Evolutionary conservation across 2,329 filamentous ascomycete species (phyloP).

Genomic region (Penicillium brevicompactum): DNA sequence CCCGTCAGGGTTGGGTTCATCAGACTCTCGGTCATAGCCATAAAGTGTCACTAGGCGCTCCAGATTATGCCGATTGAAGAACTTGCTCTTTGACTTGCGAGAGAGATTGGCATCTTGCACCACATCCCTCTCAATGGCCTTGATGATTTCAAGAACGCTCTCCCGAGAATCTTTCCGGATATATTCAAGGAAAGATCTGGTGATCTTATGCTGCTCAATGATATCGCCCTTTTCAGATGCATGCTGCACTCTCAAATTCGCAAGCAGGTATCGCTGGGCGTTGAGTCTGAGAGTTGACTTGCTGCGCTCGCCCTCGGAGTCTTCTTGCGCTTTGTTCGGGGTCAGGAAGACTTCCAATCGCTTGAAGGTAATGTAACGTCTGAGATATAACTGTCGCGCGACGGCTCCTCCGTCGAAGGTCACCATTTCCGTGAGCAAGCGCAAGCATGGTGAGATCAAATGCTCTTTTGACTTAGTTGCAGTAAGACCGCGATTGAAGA

Average conservation of each 20-base stretch:
- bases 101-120: constrained; percentile 74
- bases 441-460: constrained; percentile 83
- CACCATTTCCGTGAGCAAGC: constrained; percentile 82
- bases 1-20: constrained; percentile 48
- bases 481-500: constrained; percentile 76
- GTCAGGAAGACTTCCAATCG: constrained; percentile 79
- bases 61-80: constrained; percentile 75
- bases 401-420: constrained; percentile 82
- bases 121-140: constrained; percentile 69
- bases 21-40: constrained; percentile 50
- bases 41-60: constrained; percentile 73
- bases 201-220: constrained; percentile 71
- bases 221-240: constrained; percentile 79
- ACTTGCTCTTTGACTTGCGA: constrained; percentile 71
- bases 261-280: constrained; percentile 77
- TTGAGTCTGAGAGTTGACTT: constrained; percentile 81
- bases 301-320: constrained; percentile 63
- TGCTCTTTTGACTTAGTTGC: constrained; percentile 82
- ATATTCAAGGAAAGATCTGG: constrained; percentile 72
- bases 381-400: constrained; percentile 75
- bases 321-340: constrained; percentile 60
- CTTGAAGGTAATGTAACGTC: constrained; percentile 76
- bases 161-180: constrained; percentile 76
- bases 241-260: constrained; percentile 76
- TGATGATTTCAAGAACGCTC: constrained; percentile 73